A percentile compares a stretch with the other conserved stretches of the same genome.
These are phyloP conservation scores for Oryza nivara DNA, from an alignment of 176 grass and related monocot species.

Conservation along the genomic window DNA sequence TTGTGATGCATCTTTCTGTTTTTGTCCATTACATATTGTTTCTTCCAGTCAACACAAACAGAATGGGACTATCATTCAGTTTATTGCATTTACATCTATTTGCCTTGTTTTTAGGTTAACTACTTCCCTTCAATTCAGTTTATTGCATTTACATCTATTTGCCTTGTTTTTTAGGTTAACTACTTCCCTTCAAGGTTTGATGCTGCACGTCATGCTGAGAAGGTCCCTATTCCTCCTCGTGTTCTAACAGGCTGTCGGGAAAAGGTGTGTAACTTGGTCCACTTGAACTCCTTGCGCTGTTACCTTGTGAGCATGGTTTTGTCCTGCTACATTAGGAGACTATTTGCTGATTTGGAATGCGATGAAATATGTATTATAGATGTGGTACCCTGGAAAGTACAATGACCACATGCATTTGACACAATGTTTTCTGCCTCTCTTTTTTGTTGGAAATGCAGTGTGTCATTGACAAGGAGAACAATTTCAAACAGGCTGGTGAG, in stretches of 20 bases:
- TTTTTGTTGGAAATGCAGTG: constrained; percentile 54
- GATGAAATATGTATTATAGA: not conserved
- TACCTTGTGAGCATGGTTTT: not conserved
- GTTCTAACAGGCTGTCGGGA: constrained; percentile 63
- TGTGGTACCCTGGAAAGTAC: not conserved
- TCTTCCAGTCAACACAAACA: not conserved
- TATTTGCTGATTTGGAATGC: not conserved
- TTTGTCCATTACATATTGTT: constrained; percentile 25
- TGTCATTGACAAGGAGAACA: constrained; percentile 79
- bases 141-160: constrained; percentile 19
- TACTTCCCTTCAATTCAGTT: constrained; percentile 71
- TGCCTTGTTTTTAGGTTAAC: constrained; percentile 63
- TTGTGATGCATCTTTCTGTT: constrained; percentile 8
- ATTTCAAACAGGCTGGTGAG: constrained; percentile 89
- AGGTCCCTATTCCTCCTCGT: constrained; percentile 67
- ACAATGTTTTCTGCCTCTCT: not conserved
- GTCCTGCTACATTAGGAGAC: not conserved
- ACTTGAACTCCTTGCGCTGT: not conserved
- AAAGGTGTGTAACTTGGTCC: constrained; percentile 53
- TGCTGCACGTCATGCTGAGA: constrained; percentile 64
- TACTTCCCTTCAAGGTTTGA: constrained; percentile 92
- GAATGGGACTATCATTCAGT: not conserved
- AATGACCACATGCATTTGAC: not conserved
- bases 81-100: constrained; percentile 18
- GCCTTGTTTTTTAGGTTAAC: constrained; percentile 61